Percentiles rank a stretch among this genome's conserved stretches.
phyloP scores from a whole-genome alignment of 1,284 basidiomycete genomes.

The Cryptococcus maquisensis region DNA sequence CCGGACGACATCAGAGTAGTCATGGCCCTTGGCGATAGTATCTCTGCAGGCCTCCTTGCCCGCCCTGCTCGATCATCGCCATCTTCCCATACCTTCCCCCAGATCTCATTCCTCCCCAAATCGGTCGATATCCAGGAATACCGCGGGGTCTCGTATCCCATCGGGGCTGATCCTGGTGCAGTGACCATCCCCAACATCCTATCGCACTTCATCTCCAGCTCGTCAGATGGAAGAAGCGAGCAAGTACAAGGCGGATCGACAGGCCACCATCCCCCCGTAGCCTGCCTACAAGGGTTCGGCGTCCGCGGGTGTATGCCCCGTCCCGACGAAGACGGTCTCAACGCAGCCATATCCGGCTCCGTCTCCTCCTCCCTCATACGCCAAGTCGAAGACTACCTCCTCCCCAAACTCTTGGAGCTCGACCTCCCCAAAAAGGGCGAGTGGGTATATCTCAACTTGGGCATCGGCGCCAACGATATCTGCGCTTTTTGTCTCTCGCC shows the following conservation, averaged over 20 bases:
- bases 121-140: conserved; percentile 38
- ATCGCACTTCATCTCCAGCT: conserved; percentile 16
- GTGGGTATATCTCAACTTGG: conserved; percentile 48
- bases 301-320: conserved; percentile 15
- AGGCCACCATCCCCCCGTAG: conserved; percentile 26
- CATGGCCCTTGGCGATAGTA: conserved; percentile 49
- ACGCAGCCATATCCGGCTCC: conserved; percentile 40
- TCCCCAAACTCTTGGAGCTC: conserved; percentile 33
- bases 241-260: conserved; percentile 24
- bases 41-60: conserved; percentile 47
- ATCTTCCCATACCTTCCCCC: neutral
- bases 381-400: conserved; percentile 44
- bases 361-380: conserved; percentile 19
- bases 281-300: conserved; percentile 14
- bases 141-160: conserved; percentile 47
- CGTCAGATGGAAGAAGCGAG: too few species aligned
- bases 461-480: conserved; percentile 48
- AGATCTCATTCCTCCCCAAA: conserved; percentile 1
- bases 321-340: conserved; percentile 34
- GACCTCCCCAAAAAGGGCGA: conserved; percentile 22
- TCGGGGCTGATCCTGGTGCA: conserved; percentile 39
- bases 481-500: conserved; percentile 44
- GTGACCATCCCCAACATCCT: conserved; percentile 44
- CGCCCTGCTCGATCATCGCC: conserved; percentile 5
- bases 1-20: conserved; percentile 47